phyloP scores from a whole-genome alignment of 2,329 filamentous ascomycete species.

The Penicillium sp. region DNA sequence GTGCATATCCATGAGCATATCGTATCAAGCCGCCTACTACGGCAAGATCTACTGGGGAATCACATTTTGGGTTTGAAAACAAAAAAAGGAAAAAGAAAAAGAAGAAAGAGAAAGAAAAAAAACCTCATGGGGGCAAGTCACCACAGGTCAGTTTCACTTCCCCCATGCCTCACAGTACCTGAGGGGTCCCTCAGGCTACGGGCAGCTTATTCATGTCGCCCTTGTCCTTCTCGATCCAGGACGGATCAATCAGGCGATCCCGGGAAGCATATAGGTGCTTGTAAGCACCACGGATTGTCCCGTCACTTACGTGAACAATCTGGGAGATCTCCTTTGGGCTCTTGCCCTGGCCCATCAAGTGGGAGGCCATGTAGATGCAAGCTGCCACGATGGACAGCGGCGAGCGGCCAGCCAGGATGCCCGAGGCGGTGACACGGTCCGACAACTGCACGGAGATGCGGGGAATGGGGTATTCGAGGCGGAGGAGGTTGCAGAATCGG shows the following conservation, averaged over 20 bases:
- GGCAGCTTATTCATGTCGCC: conserved; percentile 74
- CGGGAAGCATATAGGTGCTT: conserved; percentile 78
- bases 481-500: conserved; percentile 85
- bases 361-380: conserved; percentile 94
- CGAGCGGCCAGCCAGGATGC: conserved; percentile 86
- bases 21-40: background rate
- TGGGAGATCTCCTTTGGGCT: conserved; percentile 82
- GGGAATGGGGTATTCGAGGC: conserved; percentile 72
- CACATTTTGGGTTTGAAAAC: background rate
- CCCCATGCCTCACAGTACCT: background rate
- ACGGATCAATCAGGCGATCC: conserved; percentile 71
- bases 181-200: conserved; percentile 35
- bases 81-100: background rate
- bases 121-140: background rate
- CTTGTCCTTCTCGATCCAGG: conserved; percentile 72
- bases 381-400: conserved; percentile 92
- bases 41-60: background rate
- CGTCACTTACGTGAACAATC: conserved; percentile 89
- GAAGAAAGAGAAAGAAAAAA: background rate
- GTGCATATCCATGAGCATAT: background rate
- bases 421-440: conserved; percentile 72
- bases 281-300: conserved; percentile 95
- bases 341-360: conserved; percentile 77
- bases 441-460: conserved; percentile 80
- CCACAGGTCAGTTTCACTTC: background rate